Evolutionary conservation across 768 basidiomycete genomes (phyloP), one percentile per base, ranked within the genome.

Genomic region (Lactarius sanguifluus): DNA sequence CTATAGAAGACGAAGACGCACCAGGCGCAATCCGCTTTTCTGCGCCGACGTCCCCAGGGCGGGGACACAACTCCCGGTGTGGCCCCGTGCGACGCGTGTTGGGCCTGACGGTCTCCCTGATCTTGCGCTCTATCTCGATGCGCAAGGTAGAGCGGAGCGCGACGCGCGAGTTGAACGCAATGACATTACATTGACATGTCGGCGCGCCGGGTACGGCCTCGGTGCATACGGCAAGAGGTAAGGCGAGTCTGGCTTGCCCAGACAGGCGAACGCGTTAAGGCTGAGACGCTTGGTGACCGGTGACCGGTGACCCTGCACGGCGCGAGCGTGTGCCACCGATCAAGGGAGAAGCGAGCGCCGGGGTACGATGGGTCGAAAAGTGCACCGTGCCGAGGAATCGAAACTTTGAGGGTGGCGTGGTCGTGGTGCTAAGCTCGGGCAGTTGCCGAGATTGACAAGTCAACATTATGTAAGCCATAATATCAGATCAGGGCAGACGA

Each of bases 21-120:
- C 68, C 60, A 18, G 65, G 57, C 6, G 13, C 50, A 16, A 69
- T 61, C 61, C 68, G 67, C 61, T 62, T 69, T 7, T 67, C 59
- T 28, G 65, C 57, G 15, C 68, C 68, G 15, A 62, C 47, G 30
- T 69, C 68, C 36, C 25, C 57, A 6, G n/a, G 41, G n/a, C 43
- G 57, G 59, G 59, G 67, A 62, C 18, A 59, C 61, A 10, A 69
- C 8, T 9, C 28, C 56, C 15, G 10, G 30, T 2, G 10, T 16
- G 9, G n/a, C 23, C 67, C 25, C 7, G 55, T 23, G 28, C 55
- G 56, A 9, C 68, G 68, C 50, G 68, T 61, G 8, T 66, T 66
- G 25, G 66, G 52, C 8, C 12, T 23, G 38, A 62, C n/a, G 30
- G 34, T 61, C 18, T 66, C 64, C 32, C 25, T 61, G 23, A 66